Evolutionary conservation across 306 rosid species (phyloP), one percentile per base, ranked within the genome.

Genomic region (Corylus heterophylla): DNA sequence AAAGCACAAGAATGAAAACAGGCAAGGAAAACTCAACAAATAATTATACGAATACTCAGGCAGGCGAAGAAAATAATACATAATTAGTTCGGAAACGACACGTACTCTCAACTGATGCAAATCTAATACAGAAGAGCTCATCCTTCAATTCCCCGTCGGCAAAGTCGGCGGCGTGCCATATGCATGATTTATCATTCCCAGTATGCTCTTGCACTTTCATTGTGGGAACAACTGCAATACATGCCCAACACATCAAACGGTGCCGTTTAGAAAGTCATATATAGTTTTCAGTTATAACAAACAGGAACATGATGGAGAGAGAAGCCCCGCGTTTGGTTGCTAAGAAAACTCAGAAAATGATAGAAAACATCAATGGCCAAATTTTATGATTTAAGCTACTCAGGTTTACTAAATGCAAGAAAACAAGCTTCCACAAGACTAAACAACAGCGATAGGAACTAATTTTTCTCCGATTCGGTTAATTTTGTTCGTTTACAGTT

Each of bases 101-200:
- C 78, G 73, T 39, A 79, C 82, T 79, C 78, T 79, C 78, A 62
- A 73, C 31, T 0, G 68, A 79, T 42, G 78, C 29, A 1, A 79
- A 79, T 56, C 78, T 63, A 62, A 79, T 72, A 39, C 82, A 79
- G 67, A 79, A 79, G 10, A 72, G 44, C 27, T 79, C 73, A 52
- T 73, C 59, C 67, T 73, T 79, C 56, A 63, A 51, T 63, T 79
- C 78, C 16, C 82, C 78, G 51, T 79, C 82, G 0, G 82, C 48
- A 79, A 72, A 79, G 73, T 79, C 78, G 18, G 78, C 16, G 13
- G 78, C 78, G 11, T 74, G 82, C 82, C 82, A 79, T n/a, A 79
- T 54, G 27, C 82, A 62, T 20, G 78, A 73, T 79, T 79, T 79
- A 18, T 73, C 83, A 63, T 79, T 79, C 22, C 78, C 56, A 37